Evolutionary conservation across 495 filamentous ascomycete species (phyloP), one percentile per base, ranked within the genome.

Genomic region (Margaritispora aquatica): DNA sequence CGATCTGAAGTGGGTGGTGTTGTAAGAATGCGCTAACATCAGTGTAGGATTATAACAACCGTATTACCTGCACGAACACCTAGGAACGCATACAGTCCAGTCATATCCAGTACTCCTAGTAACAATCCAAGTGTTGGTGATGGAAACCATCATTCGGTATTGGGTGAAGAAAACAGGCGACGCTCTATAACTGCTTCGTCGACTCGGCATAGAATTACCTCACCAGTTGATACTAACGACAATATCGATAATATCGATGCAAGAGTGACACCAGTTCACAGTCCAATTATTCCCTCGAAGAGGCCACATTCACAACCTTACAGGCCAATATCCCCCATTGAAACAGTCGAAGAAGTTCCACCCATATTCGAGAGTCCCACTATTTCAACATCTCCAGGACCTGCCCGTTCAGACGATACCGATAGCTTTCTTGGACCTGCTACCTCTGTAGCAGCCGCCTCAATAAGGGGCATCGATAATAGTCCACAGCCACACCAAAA

Each of bases 21-120:
- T 13, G 17, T 15, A 51, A 22, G 29, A 17, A 5, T 49, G 21
- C 34, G 51, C 51, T 60, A 24, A 60, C 51, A 20, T n/a, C 29
- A 21, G 49, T 23, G 49, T 54, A 61, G 63, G 61, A 66, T 59
- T 61, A 48, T 26, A 34, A 19, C 61, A 26, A 55, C 46, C 47
- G 44, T 80, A 23, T 72, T 83, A 44, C 82, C 77, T 1, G 84
- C 83, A 15, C 81, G 82, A 41, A 74, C 79, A 19, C 76, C 79
- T 2, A 84, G 77, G 66, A 76, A 82, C 59, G 81, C 81, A 51
- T 73, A 73, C 20, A 80, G 75, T 60, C 76, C 75, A 27, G 60
- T 59, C n/a, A 13, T 61, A 2, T 34, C 61, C 20, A 54, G 29
- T 7, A 15, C 51, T 26, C 59, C 66, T 19, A 56, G 68, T 1